Conservation (phyloP, 352 stramenopile genomes). For the Thalassiosira allenii region DNA sequence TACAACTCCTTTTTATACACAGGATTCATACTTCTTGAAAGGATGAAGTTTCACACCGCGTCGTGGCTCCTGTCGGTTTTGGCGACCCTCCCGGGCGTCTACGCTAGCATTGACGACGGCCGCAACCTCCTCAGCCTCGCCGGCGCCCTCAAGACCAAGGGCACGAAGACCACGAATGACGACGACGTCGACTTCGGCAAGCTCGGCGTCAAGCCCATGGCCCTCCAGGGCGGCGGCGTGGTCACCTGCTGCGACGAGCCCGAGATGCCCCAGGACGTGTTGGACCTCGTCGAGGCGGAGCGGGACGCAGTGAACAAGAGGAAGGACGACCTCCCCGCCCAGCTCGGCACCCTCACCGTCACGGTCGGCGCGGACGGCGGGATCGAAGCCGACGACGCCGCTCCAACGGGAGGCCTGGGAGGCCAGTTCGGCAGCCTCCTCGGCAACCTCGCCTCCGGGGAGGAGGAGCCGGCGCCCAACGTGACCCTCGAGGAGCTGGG, state of each 20-base stretch:
- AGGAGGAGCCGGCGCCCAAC: too few species aligned
- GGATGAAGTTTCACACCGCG: conserved; percentile 3
- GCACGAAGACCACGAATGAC: neutral
- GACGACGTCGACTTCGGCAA: neutral
- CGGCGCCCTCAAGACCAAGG: neutral
- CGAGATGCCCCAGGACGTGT: neutral
- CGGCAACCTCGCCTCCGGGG: too few species aligned
- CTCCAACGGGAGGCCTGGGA: too few species aligned
- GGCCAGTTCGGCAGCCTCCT: too few species aligned
- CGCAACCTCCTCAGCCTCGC: neutral
- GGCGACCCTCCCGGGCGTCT: neutral
- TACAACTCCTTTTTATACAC: too few species aligned
- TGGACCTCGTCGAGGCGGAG: neutral
- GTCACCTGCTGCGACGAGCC: neutral
- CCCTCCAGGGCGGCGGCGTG: neutral
- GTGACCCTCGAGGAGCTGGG: neutral
- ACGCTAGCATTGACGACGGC: neutral
- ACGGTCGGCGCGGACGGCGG: too few species aligned
- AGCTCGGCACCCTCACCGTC: too few species aligned
- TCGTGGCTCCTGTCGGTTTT: neutral
- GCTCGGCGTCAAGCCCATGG: too few species aligned
- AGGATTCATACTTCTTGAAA: too few species aligned
- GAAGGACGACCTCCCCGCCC: too few species aligned
- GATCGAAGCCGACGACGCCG: too few species aligned
- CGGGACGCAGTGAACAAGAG: too few species aligned